Evolutionary conservation across 2,329 filamentous ascomycete genomes (phyloP), one percentile per base, ranked within the genome.

Genomic region (Shiraia sp.): DNA sequence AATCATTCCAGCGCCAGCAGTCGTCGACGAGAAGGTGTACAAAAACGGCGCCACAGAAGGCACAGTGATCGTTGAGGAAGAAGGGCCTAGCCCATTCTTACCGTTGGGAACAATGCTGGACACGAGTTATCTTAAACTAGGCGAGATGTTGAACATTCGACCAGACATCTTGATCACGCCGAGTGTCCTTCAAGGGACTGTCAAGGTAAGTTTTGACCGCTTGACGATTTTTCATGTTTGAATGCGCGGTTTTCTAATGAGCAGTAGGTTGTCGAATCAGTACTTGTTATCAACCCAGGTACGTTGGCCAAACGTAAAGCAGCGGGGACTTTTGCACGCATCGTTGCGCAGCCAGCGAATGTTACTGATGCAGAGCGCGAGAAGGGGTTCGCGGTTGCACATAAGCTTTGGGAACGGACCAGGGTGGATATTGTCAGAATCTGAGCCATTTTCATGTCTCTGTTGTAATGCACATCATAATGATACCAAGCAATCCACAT

Each of bases 221-320:
- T 30, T 27, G 1, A 42, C 26, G 36, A 4, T 57, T 36, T 47
- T 47, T 56, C 19, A 17, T 17, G 13, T 55, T 36, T 52, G 8
- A 8, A 22, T 22, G 19, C 19, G 4, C 4, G 4, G 4, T 52
- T 55, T 19, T 44, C 42, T 40, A 32, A 12, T 1, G 8, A 7
- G 9, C 12, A 15, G 26, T 12, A 96, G 90, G 90, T 96, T 29
- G 85, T 97, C 9, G 89, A 96, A 61, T 89, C 86, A 54, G 90
- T 96, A 0, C 72, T 97, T 6, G 83, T 90, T 10, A 86, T 99
- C 61, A 99, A 99, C 66, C 92, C 93, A 0, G 92, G 93, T 4
- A 85, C 83, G 35, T 73, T 96, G 24, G 93, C 90, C 12, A 96
- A 95, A 72, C 83, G 88, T 42, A 85, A 83, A 45, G 90, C 86